Percentiles rank a stretch among this genome's conserved stretches.
Conservation (phyloP, 73 alveolate species). For the Paramecium primaurelia region DNA sequence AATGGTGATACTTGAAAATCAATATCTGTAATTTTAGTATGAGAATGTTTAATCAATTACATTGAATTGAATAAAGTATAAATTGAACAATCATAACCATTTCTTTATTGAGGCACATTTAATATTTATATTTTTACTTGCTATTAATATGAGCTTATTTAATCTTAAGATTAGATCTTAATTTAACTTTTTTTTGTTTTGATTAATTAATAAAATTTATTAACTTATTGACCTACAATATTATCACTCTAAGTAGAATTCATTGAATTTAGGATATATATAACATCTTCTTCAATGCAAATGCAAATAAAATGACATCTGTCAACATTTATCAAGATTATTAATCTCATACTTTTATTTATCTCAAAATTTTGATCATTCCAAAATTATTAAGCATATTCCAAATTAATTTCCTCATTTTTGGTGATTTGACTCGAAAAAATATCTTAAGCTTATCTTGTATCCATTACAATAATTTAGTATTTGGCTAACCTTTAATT, state of each 20-base stretch:
- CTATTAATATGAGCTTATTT: neutral
- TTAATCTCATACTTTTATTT: neutral
- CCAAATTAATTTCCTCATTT: neutral
- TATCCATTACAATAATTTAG: neutral
- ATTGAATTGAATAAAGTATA: neutral
- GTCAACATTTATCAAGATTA: neutral
- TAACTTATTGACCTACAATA: neutral
- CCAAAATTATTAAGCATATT: neutral
- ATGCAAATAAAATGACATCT: neutral
- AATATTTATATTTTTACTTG: neutral
- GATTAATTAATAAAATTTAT: neutral
- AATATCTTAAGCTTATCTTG: neutral
- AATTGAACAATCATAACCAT: constrained; percentile 7
- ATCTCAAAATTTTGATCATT: neutral
- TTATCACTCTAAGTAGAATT: neutral
- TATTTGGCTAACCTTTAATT: neutral
- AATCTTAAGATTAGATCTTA: neutral
- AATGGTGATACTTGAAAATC: neutral
- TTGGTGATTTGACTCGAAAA: neutral
- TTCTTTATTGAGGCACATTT: neutral
- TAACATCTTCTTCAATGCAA: neutral
- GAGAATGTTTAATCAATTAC: neutral
- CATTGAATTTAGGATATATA: neutral
- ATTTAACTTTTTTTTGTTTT: neutral
- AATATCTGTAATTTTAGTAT: neutral